Evolutionary conservation across 495 filamentous ascomycete species (phyloP).

Genomic region (Bacidia rubella): DNA sequence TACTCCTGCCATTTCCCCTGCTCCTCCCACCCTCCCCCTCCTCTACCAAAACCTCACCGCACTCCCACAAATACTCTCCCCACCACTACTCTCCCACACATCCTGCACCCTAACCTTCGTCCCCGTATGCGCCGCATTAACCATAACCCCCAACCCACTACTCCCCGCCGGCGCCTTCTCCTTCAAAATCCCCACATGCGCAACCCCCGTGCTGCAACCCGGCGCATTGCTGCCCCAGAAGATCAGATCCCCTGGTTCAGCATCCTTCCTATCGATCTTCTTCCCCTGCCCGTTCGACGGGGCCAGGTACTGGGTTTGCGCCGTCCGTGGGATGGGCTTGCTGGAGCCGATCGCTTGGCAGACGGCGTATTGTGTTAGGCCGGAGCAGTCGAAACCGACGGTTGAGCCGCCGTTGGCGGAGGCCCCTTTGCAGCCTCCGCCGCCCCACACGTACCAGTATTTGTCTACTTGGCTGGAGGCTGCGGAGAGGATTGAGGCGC

Average conservation of each 20-base stretch:
- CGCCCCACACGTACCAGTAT: constrained; percentile 14
- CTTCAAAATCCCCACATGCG: constrained; percentile 13
- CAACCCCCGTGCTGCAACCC: constrained; percentile 2
- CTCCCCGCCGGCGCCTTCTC: not conserved
- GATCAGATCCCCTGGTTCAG: constrained; percentile 7
- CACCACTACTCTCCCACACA: constrained; percentile 8
- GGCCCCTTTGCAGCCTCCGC: constrained; percentile 10
- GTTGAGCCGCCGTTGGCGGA: constrained; percentile 4
- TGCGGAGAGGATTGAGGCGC: constrained; percentile 5
- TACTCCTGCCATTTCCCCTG: not conserved
- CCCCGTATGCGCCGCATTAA: constrained; percentile 14
- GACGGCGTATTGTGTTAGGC: constrained; percentile 12
- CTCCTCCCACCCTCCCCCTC: not conserved
- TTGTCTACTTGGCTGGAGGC: constrained; percentile 3
- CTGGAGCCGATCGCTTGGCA: constrained; percentile 1
- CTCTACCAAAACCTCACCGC: constrained; percentile 12
- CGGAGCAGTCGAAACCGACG: constrained; percentile 13
- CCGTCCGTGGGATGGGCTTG: constrained; percentile 6
- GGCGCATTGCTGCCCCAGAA: constrained; percentile 7
- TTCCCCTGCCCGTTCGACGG: constrained; percentile 4
- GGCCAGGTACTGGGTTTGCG: constrained; percentile 10
- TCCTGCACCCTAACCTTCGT: constrained; percentile 12
- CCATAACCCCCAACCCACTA: constrained; percentile 6
- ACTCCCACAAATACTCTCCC: constrained; percentile 8
- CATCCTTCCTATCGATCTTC: constrained; percentile 1